Evolutionary conservation across 352 stramenopile species (phyloP), one percentile per base, ranked within the genome.

Genomic region (Pythium aristosporum): DNA sequence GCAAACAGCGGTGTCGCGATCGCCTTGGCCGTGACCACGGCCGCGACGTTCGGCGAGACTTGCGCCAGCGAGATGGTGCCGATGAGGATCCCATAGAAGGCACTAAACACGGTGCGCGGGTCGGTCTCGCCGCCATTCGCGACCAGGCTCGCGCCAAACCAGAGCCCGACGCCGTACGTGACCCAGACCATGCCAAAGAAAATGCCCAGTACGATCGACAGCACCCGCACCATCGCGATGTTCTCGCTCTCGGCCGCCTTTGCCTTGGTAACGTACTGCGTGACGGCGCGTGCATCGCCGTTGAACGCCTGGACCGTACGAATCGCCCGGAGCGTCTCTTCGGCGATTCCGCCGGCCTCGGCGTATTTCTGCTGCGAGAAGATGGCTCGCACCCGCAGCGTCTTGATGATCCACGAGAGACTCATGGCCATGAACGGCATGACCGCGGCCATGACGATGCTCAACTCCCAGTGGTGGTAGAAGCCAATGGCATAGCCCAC

Each of bases 291-390:
- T 42, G 57, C 39, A 57, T 85, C 78, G n/a, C 57, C 74, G 32
- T 85, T 85, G 20, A 79, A 52, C 7, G 75, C 81, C 20, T 62
- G 66, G 18, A 87, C 68, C 2, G 79, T 88, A 54, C 77, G 80
- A 20, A 89, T 89, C 18, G 76, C 73, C 42, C 74, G 63, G 11
- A 89, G 55, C 11, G 77, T 89, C 36, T 89, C 80, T 44, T 89
- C 80, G 5, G 78, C 80, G 20, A 87, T 64, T 2, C 74, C 74
- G 3, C 76, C 76, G 1, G 73, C 78, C 39, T 83, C 71, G 5
- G 75, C 74, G n/a, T 87, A 84, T 34, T 83, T 36, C 49, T 80
- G 69, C 43, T 88, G 76, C 1, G 72, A 18, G 21, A 36, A 44
- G 9, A 61, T 64, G 12, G 76, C 34, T 11, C 44, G 50, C 32